Base-by-base conservation (phyloP, 352 stramenopile genomes). In the Globisporangium megalacanthum region DNA sequence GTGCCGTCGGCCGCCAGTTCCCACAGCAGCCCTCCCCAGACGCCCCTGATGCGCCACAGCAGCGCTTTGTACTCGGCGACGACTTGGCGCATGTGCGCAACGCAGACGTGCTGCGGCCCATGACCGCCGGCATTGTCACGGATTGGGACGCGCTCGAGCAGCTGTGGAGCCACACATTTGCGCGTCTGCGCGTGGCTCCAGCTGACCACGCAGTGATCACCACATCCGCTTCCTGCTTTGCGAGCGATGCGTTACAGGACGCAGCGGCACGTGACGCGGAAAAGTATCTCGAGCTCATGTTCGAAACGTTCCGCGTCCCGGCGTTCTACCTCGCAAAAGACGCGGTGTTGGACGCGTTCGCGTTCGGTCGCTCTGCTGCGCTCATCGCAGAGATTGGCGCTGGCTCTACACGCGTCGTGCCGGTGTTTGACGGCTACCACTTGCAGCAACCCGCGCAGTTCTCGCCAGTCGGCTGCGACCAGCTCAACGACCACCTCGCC, bases 321-420 rank as follows among this genome's bases (percentile, higher is more conserved):
- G 86, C 86, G 14, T 93, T 96, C 62, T 97, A 96, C 69, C 82
- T 96, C 65, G 86, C 88, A 19, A 93, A 95, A 52, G 88, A 93
- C 53, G 88, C 87, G 3, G 80, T 96, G 55, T 72, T 98, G 20
- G 87, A 94, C 51, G 87, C 92, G 0, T 98, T 98, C 58, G 86
- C 90, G 2, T 92, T 96, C 36, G 92, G 92, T 2, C 73, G 90
- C 3, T 91, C 88, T 17, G 72, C 86, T 19, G 89, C 92, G 15
- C 60, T 98, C 37, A 84, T 98, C 46, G 85, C 79, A 8, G 92
- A 98, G 61, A 83, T 96, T 59, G 91, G 92, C 14, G 85, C 88
- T 10, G 86, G 88, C 9, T 72, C 80, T 20, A 90, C 86, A 47
- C 86, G 85, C 22, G 89, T 95, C 20, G 87, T 94, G 36, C 88